These are phyloP conservation scores for Tetrahymena malaccensis DNA, from an alignment of 73 alveolate species.

Conservation along the genomic window DNA sequence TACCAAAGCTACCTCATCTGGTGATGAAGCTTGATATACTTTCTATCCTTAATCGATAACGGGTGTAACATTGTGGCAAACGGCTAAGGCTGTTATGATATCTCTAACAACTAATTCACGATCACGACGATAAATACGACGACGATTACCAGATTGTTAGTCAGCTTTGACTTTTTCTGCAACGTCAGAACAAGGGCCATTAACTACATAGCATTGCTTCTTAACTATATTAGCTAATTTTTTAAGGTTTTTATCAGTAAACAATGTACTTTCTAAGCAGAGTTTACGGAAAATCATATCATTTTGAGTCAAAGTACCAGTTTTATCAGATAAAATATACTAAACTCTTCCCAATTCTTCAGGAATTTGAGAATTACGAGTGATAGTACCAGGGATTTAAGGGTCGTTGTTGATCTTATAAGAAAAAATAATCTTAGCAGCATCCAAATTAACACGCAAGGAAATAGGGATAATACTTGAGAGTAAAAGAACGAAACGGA, in stretches of 20 bases:
- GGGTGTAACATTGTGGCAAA: slow-evolving; percentile 95
- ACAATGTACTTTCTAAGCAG: slow-evolving; percentile 63
- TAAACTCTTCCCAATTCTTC: slow-evolving; percentile 91
- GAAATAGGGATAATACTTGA: slow-evolving; percentile 86
- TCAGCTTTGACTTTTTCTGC: slow-evolving; percentile 35
- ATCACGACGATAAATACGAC: slow-evolving; percentile 44
- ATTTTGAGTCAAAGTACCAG: slow-evolving; percentile 92
- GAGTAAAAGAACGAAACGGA: slow-evolving; percentile 71
- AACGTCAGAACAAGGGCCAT: slow-evolving; percentile 59
- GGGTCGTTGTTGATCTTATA: slow-evolving; percentile 59
- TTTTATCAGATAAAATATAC: slow-evolving; percentile 78
- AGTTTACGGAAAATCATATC: slow-evolving; percentile 83
- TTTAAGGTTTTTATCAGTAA: slow-evolving; percentile 56
- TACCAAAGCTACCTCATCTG: slow-evolving; percentile 93
- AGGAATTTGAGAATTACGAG: slow-evolving; percentile 82
- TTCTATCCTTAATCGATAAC: slow-evolving; percentile 58
- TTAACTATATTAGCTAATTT: slow-evolving; percentile 57
- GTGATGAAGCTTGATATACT: slow-evolving; percentile 62
- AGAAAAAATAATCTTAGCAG: slow-evolving; percentile 77
- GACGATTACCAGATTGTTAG: slow-evolving; percentile 3
- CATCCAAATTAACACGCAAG: slow-evolving; percentile 79
- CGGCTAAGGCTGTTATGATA: slow-evolving; percentile 67
- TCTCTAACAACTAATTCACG: slow-evolving; percentile 71
- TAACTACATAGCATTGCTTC: slow-evolving; percentile 39
- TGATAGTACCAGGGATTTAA: slow-evolving; percentile 78